Evolutionary conservation across 169 alveolate genomes (phyloP).

Genomic region (Cyclospora cayetanensis): DNA sequence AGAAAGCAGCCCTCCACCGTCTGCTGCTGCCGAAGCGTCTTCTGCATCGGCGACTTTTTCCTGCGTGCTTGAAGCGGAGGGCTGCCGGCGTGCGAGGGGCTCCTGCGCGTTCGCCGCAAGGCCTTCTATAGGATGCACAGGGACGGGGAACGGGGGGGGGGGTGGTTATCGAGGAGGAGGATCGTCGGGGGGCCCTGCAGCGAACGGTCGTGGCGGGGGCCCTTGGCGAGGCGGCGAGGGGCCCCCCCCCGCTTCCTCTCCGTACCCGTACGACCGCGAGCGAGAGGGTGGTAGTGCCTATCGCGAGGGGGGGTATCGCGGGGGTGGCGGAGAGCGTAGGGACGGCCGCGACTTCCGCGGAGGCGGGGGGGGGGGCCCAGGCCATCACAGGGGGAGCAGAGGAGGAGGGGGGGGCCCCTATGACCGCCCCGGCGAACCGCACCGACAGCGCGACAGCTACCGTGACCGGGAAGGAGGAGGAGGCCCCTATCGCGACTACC

Average conservation of each 20-base stretch:
- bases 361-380: neutral
- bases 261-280: too few relatives aligned
- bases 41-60: too few relatives aligned
- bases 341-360: slow-evolving; percentile 11
- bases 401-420: slow-evolving; percentile 23
- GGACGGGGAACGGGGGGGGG: neutral
- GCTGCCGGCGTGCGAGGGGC: too few relatives aligned
- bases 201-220: neutral
- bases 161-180: slow-evolving; percentile 8
- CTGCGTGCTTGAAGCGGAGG: too few relatives aligned
- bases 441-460: neutral
- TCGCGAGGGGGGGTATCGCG: too few relatives aligned
- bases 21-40: too few relatives aligned
- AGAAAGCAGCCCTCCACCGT: too few relatives aligned
- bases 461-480: neutral
- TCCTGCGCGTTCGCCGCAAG: too few relatives aligned
- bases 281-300: neutral
- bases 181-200: neutral
- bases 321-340: neutral
- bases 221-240: neutral
- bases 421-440: too few relatives aligned
- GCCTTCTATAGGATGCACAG: neutral
- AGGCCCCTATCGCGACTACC: neutral
- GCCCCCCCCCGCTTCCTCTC: neutral
- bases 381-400: slow-evolving; percentile 33